phyloP scores from a whole-genome alignment of 2,329 filamentous ascomycete genomes.

The Ophiocordyceps unilateralis region DNA sequence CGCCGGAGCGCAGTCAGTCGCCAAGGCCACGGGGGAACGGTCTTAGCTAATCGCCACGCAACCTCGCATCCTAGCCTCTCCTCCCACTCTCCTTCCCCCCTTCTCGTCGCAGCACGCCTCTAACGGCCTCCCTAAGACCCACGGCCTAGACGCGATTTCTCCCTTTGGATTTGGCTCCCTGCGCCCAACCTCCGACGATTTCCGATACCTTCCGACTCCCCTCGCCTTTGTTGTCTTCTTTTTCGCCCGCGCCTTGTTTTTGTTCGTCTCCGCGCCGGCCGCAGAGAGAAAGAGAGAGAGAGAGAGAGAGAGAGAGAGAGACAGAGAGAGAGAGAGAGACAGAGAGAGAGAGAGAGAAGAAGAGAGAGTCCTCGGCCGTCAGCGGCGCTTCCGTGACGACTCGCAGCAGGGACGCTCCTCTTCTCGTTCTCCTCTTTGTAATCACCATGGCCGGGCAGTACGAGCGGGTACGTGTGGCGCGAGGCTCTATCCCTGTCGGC shows the following conservation, averaged over 20 bases:
- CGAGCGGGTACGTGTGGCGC: conserved; percentile 31
- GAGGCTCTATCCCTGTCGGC: not conserved
- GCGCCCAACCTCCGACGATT: not conserved
- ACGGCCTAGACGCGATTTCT: not conserved
- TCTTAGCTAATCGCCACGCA: no score
- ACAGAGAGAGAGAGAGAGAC: not conserved
- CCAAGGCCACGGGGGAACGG: no score
- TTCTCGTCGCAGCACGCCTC: not conserved
- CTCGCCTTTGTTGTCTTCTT: not conserved
- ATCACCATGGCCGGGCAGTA: conserved; percentile 36
- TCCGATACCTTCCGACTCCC: not conserved
- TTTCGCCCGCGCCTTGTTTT: not conserved
- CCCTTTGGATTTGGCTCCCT: not conserved
- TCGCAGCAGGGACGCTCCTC: no score
- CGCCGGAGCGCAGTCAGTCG: no score
- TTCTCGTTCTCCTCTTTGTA: not conserved
- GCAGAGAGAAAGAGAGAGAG: not conserved
- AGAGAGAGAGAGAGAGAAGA: not conserved
- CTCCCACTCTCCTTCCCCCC: not conserved
- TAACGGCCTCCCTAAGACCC: not conserved
- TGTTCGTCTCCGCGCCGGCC: not conserved
- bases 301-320: not conserved
- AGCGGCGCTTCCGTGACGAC: no score
- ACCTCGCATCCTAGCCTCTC: no score
- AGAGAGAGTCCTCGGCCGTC: not conserved